Conservation (phyloP, 805 yeast genomes). For the Starmerella khaoyaiensis region DNA sequence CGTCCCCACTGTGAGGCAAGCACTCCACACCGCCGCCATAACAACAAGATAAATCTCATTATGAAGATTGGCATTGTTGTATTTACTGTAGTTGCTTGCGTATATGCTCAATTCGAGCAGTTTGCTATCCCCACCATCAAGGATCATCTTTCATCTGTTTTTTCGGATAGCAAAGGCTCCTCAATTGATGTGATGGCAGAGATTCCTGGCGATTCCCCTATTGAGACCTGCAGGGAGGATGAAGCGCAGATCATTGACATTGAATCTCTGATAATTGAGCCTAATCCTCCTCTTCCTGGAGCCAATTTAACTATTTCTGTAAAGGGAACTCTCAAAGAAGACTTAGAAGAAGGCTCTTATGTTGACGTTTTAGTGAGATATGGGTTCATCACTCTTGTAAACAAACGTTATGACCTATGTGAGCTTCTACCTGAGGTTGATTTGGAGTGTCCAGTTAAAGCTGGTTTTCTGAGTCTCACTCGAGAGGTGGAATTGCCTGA, state of each 20-base stretch:
- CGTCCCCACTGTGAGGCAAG: too few species aligned
- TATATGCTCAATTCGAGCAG: neutral
- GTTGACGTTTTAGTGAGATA: conserved; percentile 87
- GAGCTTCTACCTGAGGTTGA: conserved; percentile 76
- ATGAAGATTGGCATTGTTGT: conserved; percentile 1
- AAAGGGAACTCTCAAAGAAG: conserved; percentile 43
- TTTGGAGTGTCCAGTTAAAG: conserved; percentile 65
- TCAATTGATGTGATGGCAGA: conserved; percentile 16
- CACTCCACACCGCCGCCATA: too few species aligned
- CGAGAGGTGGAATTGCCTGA: conserved; percentile 74
- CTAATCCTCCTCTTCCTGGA: conserved; percentile 89
- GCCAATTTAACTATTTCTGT: conserved; percentile 68
- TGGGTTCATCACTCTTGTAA: conserved; percentile 78
- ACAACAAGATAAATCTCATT: too few species aligned
- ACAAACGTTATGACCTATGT: conserved; percentile 87
- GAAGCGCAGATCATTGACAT: conserved; percentile 53
- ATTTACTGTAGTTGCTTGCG: neutral
- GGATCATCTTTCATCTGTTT: too few species aligned
- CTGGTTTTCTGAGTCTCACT: conserved; percentile 52
- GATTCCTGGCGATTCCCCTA: conserved; percentile 84
- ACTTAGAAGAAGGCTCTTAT: conserved; percentile 73
- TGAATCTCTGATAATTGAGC: conserved; percentile 46
- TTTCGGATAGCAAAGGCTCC: too few species aligned
- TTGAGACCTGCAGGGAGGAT: conserved; percentile 57
- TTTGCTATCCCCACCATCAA: too few species aligned